Conservation (phyloP, 129 eudicot genomes). For the Helianthus tuberosus region DNA sequence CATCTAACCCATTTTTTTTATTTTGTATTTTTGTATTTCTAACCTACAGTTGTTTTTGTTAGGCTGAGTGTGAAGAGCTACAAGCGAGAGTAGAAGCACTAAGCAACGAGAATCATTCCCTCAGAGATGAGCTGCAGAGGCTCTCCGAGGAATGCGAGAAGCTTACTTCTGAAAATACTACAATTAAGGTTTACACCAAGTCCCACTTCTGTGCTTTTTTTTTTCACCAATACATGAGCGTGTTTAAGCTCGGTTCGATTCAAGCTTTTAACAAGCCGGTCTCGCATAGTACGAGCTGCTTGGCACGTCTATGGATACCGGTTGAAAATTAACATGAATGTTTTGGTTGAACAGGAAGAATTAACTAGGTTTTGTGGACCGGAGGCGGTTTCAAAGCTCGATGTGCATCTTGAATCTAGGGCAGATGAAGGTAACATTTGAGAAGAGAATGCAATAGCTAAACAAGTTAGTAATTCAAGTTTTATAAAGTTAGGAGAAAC, state of each 20-base stretch:
- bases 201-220: background rate
- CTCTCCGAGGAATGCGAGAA: conserved; percentile 82
- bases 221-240: background rate
- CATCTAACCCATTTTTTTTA: too few relatives aligned
- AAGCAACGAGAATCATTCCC: conserved; percentile 61
- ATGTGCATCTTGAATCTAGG: conserved; percentile 35
- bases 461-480: conserved; percentile 7
- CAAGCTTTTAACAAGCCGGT: too few relatives aligned
- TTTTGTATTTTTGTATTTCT: too few relatives aligned
- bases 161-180: conserved; percentile 71
- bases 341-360: conserved; percentile 48
- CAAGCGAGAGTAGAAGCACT: conserved; percentile 78
- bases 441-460: conserved; percentile 17
- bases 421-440: conserved; percentile 54
- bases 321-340: background rate
- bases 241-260: background rate
- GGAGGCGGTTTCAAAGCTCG: conserved; percentile 49
- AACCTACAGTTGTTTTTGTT: conserved; percentile 6
- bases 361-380: conserved; percentile 51
- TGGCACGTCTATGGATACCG: background rate
- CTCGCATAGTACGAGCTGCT: background rate
- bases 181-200: conserved; percentile 62
- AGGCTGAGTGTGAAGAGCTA: conserved; percentile 99
- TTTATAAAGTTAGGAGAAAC: conserved; percentile 6
- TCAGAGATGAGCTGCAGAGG: conserved; percentile 78